Percentiles rank a stretch among this genome's conserved stretches.
Evolutionary conservation across 352 stramenopile species (phyloP).

Genomic region (Pythium sukuiense): DNA sequence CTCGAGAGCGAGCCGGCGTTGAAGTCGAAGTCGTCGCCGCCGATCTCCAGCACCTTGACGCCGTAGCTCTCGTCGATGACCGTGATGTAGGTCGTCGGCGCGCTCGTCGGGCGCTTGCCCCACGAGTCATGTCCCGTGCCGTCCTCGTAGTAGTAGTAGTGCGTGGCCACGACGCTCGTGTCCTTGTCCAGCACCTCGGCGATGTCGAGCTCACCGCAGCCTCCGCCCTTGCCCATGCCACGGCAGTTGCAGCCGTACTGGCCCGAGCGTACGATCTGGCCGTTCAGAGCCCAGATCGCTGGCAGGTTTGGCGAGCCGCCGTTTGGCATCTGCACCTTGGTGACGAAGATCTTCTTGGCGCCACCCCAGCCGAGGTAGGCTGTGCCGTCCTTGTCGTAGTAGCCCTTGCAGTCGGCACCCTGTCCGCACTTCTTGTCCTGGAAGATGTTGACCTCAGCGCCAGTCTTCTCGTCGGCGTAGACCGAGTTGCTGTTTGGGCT

Average conservation of each 20-base stretch:
- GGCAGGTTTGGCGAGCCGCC: conserved; percentile 50
- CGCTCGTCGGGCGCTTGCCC: conserved; percentile 44
- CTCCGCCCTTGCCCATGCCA: conserved; percentile 52
- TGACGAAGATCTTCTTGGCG: conserved; percentile 78
- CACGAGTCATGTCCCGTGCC: conserved; percentile 64
- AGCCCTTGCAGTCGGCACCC: conserved; percentile 54
- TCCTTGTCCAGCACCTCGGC: conserved; percentile 71
- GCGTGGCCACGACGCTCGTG: conserved; percentile 55
- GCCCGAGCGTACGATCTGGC: conserved; percentile 61
- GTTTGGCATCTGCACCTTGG: conserved; percentile 62
- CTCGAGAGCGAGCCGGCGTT: conserved; percentile 40
- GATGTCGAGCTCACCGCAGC: conserved; percentile 80
- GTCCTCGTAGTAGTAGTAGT: conserved; percentile 84
- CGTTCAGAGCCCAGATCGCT: conserved; percentile 76
- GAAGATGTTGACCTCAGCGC: conserved; percentile 79
- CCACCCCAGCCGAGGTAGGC: conserved; percentile 66
- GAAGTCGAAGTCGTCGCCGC: conserved; percentile 67
- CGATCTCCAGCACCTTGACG: conserved; percentile 68
- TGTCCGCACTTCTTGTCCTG: conserved; percentile 54
- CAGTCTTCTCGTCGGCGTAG: conserved; percentile 60
- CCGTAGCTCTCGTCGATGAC: conserved; percentile 69
- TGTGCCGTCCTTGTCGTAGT: conserved; percentile 71
- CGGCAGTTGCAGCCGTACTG: conserved; percentile 87
- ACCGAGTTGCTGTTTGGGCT: conserved; percentile 43
- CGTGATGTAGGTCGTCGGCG: conserved; percentile 60